Percentiles rank a stretch among this genome's conserved stretches.
Evolutionary conservation across 2,329 filamentous ascomycete genomes (phyloP).

Genomic region (Cadophora luteo-olivacea): DNA sequence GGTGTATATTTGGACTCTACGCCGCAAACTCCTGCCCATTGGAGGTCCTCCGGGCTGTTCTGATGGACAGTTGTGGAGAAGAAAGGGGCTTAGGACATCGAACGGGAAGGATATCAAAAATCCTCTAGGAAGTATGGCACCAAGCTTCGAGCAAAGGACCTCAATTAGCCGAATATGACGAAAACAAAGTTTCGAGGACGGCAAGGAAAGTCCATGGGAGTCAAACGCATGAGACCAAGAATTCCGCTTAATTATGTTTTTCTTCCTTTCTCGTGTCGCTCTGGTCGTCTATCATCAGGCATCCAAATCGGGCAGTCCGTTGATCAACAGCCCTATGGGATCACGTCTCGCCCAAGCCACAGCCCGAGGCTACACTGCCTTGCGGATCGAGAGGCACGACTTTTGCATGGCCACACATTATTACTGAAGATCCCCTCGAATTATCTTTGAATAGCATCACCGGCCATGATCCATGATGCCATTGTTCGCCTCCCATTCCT

Average conservation of each 20-base stretch:
- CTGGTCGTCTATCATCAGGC: neutral
- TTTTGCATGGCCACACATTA: constrained; percentile 8
- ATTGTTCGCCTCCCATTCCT: constrained; percentile 11
- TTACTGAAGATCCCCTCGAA: neutral
- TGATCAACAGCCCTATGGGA: constrained; percentile 15
- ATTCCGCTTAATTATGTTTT: neutral
- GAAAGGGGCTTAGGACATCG: neutral
- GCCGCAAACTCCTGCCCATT: neutral
- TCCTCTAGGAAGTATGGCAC: constrained; percentile 5
- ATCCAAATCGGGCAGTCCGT: neutral
- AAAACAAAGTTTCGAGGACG: neutral
- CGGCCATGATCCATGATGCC: constrained; percentile 8
- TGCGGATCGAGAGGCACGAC: constrained; percentile 13
- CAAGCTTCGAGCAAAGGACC: neutral
- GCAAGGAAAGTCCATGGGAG: neutral
- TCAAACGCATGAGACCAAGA: constrained; percentile 9
- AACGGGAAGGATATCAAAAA: neutral
- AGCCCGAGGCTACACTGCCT: constrained; percentile 12
- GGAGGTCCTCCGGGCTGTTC: neutral
- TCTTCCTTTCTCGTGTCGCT: neutral
- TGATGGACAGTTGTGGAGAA: neutral
- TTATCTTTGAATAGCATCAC: constrained; percentile 13
- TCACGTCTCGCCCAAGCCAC: constrained; percentile 14
- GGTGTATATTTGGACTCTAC: neutral
- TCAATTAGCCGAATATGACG: neutral